Evolutionary conservation across 805 yeast species (phyloP).

Genomic region (Saturnispora zaruensis): DNA sequence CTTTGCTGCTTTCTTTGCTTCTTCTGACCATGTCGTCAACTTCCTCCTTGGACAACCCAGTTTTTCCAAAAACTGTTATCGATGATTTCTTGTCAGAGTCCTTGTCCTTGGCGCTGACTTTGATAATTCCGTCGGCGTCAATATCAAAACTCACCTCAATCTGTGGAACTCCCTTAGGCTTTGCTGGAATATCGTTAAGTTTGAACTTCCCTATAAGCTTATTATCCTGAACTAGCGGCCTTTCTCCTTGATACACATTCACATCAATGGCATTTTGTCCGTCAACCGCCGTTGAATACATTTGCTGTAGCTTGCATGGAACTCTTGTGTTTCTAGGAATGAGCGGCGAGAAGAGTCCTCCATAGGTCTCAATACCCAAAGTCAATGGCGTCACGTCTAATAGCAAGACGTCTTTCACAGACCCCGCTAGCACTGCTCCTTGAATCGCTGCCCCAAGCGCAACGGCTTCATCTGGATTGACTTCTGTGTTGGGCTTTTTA

Average conservation of each 20-base stretch:
- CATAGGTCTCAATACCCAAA: conserved; percentile 92
- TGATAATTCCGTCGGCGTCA: conserved; percentile 95
- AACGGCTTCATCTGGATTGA: conserved; percentile 92
- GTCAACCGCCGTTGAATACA: conserved; percentile 90
- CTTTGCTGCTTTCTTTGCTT: conserved; percentile 81
- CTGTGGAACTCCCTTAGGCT: conserved; percentile 84
- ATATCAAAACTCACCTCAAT: conserved; percentile 90
- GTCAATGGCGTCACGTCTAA: conserved; percentile 86
- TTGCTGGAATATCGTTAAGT: conserved; percentile 82
- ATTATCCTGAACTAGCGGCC: conserved; percentile 93
- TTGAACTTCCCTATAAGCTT: conserved; percentile 92
- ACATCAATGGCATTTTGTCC: conserved; percentile 93
- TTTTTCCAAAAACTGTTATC: conserved; percentile 92
- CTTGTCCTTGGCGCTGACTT: conserved; percentile 90
- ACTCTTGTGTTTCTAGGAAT: conserved; percentile 86
- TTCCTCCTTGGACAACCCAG: conserved; percentile 85
- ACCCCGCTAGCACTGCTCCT: conserved; percentile 94
- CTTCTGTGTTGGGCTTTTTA: conserved; percentile 80
- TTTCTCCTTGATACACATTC: conserved; percentile 96
- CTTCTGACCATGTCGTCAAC: conserved; percentile 86
- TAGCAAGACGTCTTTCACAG: conserved; percentile 82
- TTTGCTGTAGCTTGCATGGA: conserved; percentile 89
- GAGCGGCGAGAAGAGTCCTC: conserved; percentile 88
- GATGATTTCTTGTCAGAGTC: conserved; percentile 90
- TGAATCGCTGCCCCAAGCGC: conserved; percentile 97